phyloP scores from a whole-genome alignment of 2,329 filamentous ascomycete genomes.

The Emergomyces pasteurianus region DNA sequence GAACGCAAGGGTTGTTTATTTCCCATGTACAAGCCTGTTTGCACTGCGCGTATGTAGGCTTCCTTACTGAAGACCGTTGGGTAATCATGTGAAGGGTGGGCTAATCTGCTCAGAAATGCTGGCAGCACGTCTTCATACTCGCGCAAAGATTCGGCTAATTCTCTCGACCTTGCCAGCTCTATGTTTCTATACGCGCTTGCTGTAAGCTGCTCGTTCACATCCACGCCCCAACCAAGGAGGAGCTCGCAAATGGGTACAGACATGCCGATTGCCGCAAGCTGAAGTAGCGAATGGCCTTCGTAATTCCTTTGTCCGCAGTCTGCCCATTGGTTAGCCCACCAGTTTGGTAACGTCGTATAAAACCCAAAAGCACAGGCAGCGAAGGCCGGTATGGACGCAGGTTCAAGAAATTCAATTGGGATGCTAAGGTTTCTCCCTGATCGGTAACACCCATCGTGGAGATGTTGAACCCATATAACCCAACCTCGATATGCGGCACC shows the following conservation, averaged over 20 bases:
- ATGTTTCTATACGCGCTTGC: neutral
- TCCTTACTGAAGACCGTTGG: no score
- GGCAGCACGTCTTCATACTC: no score
- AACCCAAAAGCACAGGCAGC: neutral
- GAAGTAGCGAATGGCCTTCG: neutral
- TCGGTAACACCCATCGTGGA: no score
- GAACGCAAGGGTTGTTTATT: neutral
- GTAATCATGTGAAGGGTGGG: no score
- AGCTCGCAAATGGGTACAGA: neutral
- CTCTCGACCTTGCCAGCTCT: neutral
- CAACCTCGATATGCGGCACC: neutral
- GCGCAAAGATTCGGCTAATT: no score
- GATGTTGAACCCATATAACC: neutral
- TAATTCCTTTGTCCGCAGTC: neutral
- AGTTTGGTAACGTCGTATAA: neutral
- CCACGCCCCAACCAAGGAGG: neutral
- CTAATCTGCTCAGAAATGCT: no score
- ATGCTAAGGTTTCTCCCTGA: neutral
- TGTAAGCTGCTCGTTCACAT: neutral
- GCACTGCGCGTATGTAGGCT: neutral
- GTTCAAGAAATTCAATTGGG: neutral
- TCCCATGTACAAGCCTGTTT: neutral
- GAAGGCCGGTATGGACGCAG: neutral
- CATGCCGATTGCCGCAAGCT: neutral
- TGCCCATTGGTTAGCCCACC: neutral